Evolutionary conservation across 306 rosid genomes (phyloP).

Genomic region (Dryas alaskensis): DNA sequence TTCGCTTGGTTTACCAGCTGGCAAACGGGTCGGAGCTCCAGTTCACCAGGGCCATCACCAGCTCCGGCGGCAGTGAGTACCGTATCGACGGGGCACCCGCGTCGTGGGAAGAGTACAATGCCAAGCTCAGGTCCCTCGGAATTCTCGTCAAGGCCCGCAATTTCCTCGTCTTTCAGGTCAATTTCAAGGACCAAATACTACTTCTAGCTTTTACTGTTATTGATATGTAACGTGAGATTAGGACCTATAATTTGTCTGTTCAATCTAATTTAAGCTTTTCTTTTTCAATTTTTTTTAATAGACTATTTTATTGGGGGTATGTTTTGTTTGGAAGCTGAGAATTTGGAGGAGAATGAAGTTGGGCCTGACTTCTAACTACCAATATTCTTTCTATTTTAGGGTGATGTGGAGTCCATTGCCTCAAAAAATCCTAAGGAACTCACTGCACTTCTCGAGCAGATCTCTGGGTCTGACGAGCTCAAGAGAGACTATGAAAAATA

Average conservation of each 20-base stretch:
- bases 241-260: background rate
- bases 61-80: constrained; percentile 85
- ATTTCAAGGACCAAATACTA: background rate
- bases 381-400: constrained; percentile 45
- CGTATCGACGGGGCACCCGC: constrained; percentile 67
- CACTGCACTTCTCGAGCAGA: constrained; percentile 86
- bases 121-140: constrained; percentile 70
- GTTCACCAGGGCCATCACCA: constrained; percentile 72
- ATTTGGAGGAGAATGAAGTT: background rate
- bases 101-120: constrained; percentile 72
- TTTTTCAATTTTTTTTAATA: too few relatives aligned
- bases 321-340: background rate
- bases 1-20: constrained; percentile 75
- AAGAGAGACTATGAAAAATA: constrained; percentile 83
- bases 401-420: constrained; percentile 97
- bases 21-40: constrained; percentile 68
- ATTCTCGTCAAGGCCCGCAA: constrained; percentile 96
- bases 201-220: background rate
- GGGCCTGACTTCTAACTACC: constrained; percentile 8
- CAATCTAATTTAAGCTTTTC: background rate
- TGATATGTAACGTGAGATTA: background rate
- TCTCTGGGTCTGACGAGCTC: constrained; percentile 90
- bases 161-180: constrained; percentile 96
- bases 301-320: background rate
- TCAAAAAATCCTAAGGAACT: constrained; percentile 95